Evolutionary conservation across 2,329 filamentous ascomycete genomes (phyloP), one percentile per base, ranked within the genome.

Genomic region (Lithohypha guttulata): DNA sequence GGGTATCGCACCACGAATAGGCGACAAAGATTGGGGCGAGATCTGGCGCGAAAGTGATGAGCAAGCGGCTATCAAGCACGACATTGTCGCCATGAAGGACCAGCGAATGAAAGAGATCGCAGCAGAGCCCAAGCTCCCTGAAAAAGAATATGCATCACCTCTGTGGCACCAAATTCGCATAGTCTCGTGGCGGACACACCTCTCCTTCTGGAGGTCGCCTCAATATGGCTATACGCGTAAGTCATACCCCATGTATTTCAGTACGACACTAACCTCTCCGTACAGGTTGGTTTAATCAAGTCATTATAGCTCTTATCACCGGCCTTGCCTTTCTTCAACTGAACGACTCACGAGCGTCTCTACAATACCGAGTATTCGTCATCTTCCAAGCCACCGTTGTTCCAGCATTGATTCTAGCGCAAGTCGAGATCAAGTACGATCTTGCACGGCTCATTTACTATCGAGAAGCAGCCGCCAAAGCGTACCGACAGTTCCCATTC

Each of bases 221-320:
- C 86, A 93, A 63, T 94, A 94, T 57, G 78, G 85, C 37, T 91
- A 93, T 59, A 93, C 85, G 1, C 75, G 85, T n/a, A n/a, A n/a
- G n/a, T n/a, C n/a, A n/a, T n/a, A n/a, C n/a, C n/a, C n/a, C n/a
- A n/a, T n/a, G n/a, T n/a, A n/a, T n/a, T n/a, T n/a, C n/a, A n/a
- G n/a, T n/a, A n/a, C n/a, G n/a, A n/a, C n/a, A n/a, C n/a, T n/a
- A n/a, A n/a, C n/a, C n/a, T n/a, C n/a, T n/a, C n/a, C n/a, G n/a
- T n/a, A n/a, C n/a, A n/a, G n/a, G n/a, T 13, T 66, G 93, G 13
- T 93, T 89, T 68, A 87, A 82, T 55, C 85, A 93, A 57, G 66
- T 89, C 43, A 73, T 77, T 44, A 82, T 93, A 48, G 79, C 82
- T 1, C 55, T 93, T 10, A 64, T 93, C 40, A 84, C 81, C 0